Evolutionary conservation across 352 stramenopile species (phyloP), one percentile per base, ranked within the genome.

Genomic region (Phytopythium sindhum): DNA sequence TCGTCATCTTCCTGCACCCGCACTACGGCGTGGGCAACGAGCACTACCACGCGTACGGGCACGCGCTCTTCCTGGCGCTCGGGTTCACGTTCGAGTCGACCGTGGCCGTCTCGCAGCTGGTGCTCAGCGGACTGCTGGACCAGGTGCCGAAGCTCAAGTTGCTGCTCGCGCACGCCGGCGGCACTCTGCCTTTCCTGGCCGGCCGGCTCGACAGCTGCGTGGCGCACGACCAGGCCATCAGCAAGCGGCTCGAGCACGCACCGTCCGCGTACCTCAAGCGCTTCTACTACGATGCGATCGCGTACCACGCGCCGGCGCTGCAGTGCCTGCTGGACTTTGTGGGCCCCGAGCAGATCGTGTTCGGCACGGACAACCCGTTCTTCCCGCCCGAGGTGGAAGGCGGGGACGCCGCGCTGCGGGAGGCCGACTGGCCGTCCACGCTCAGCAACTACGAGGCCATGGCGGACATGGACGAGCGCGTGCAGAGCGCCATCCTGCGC

Each of bases 71-170:
- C 64, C 60, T 89, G 19, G 80, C 80, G 21, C 64, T 89, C 28
- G 80, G 80, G 2, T 89, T 89, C 69, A 80, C 80, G 35, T 89
- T 89, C 66, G 80, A 89, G 73, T 87, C 80, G 55, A 88, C 80
- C 24, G 74, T 79, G 4, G 79, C 80, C 1, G 77, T 88, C n/a
- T 78, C 80, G 21, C 62, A 81, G 44, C 62, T 90, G n/a, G 64
- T 90, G 39, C 70, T 90, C 4, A 86, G 72, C 28, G 80, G 80
- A 5, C 57, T 81, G 44, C 57, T 90, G 39, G 80, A 90, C 56
- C 64, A 65, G 51, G 72, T 85, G 5, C 77, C 80, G 15, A 53
- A 48, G 4, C 67, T 90, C 44, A 70, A 75, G 60, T 57, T 90
- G 17, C 55, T 90, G 28, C 64, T 90, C 2, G 80, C 80, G 29